Conservation (phyloP, 345 rosid species). For the Ceriops decandra region DNA sequence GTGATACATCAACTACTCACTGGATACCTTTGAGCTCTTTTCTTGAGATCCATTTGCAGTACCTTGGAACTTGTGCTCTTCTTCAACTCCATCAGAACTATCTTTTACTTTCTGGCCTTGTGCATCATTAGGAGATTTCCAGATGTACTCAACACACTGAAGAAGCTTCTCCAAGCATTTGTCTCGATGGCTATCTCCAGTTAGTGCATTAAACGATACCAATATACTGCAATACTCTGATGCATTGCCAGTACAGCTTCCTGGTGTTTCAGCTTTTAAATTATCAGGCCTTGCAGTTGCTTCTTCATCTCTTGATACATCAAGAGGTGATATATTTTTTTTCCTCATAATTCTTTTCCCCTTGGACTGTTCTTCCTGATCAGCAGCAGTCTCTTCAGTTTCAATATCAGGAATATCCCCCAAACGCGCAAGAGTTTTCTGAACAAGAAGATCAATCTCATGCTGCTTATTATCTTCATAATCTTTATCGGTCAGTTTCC, state of each 20-base stretch:
- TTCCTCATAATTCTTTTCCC: slow-evolving; percentile 45
- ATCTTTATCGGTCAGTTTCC: slow-evolving; percentile 74
- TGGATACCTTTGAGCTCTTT: slow-evolving; percentile 43
- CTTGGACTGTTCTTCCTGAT: slow-evolving; percentile 49
- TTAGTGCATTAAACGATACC: slow-evolving; percentile 51
- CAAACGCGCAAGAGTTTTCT: slow-evolving; percentile 57
- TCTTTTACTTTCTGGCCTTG: slow-evolving; percentile 37
- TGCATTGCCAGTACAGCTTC: slow-evolving; percentile 59
- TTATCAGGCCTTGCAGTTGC: slow-evolving; percentile 37
- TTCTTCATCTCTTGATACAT: slow-evolving; percentile 77
- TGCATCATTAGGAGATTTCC: slow-evolving; percentile 41
- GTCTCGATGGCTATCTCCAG: slow-evolving; percentile 78
- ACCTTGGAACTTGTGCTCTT: slow-evolving; percentile 21
- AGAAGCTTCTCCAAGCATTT: slow-evolving; percentile 89
- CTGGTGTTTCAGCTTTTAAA: slow-evolving; percentile 71
- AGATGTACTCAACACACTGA: slow-evolving; percentile 63
- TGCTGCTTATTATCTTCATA: slow-evolving; percentile 69
- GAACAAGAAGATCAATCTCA: slow-evolving; percentile 74
- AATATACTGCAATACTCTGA: slow-evolving; percentile 58
- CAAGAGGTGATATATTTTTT: slow-evolving; percentile 57
- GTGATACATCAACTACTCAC: not conserved
- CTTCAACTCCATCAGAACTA: slow-evolving; percentile 36
- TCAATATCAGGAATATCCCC: slow-evolving; percentile 68
- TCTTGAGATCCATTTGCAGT: slow-evolving; percentile 44
- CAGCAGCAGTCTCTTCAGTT: slow-evolving; percentile 37